Evolutionary conservation across 2,329 filamentous ascomycete species (phyloP).

Genomic region (Venturia asperata): DNA sequence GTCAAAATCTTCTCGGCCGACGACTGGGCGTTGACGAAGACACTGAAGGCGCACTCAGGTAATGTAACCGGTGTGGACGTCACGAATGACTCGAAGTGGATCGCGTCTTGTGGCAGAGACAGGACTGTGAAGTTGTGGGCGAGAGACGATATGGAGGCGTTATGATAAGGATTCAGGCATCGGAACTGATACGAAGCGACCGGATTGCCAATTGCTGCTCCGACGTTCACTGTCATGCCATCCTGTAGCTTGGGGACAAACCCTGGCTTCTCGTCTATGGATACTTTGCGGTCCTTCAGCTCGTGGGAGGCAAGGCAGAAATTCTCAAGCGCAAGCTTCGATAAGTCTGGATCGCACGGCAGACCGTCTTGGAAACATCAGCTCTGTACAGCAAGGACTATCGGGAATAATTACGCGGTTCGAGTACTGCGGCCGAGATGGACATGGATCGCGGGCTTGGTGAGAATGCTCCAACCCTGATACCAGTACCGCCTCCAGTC

Average conservation of each 20-base stretch:
- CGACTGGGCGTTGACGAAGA: constrained; percentile 87
- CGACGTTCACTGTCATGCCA: background rate
- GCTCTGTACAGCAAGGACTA: background rate
- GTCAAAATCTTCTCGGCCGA: constrained; percentile 95
- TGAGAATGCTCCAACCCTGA: background rate
- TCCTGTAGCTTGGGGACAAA: background rate
- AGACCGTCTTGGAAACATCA: too few relatives aligned
- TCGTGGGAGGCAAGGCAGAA: background rate
- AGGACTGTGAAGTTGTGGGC: constrained; percentile 95
- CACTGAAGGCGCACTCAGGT: constrained; percentile 80
- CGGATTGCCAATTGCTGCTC: background rate
- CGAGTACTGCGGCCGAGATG: background rate
- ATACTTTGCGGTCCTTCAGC: background rate
- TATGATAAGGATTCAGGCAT: constrained; percentile 20
- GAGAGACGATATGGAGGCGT: constrained; percentile 61
- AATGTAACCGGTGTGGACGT: constrained; percentile 89
- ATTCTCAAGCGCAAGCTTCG: too few relatives aligned
- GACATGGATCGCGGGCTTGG: background rate
- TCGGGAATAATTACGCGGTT: background rate
- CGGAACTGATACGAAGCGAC: background rate
- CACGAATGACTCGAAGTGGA: constrained; percentile 79
- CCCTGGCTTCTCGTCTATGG: background rate
- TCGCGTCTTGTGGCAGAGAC: constrained; percentile 90
- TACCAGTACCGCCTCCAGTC: background rate
- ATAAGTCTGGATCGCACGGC: too few relatives aligned